Percentiles rank a stretch among this genome's conserved stretches.
These are phyloP conservation scores for Rhizophagus sp. DNA, from an alignment of 192 early-diverging fungal species.

Conservation along the genomic window DNA sequence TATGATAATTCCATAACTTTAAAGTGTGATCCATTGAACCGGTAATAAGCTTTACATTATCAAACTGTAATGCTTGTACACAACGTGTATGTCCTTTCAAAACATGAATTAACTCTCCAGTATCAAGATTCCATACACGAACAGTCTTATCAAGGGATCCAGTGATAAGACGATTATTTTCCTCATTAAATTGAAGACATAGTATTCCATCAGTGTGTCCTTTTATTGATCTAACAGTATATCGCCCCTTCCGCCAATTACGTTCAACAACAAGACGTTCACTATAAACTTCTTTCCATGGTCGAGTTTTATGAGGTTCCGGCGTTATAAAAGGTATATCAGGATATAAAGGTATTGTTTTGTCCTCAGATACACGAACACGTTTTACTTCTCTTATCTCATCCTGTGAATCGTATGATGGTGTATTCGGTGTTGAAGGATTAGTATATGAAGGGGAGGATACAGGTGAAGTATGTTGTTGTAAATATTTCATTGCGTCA, in stretches of 20 bases:
- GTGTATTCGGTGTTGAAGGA: conserved; percentile 26
- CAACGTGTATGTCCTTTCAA: conserved; percentile 85
- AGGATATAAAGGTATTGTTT: neutral
- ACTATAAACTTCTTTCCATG: conserved; percentile 96
- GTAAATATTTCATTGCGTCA: neutral
- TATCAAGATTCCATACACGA: conserved; percentile 87
- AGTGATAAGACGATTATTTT: conserved; percentile 67
- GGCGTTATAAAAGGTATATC: conserved; percentile 12
- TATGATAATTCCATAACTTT: conserved; percentile 90
- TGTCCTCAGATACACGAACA: conserved; percentile 7
- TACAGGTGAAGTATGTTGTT: conserved; percentile 12
- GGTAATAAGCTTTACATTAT: conserved; percentile 90
- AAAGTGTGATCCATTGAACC: conserved; percentile 92
- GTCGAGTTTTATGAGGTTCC: conserved; percentile 27
- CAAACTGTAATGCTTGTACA: conserved; percentile 90
- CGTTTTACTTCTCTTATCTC: conserved; percentile 35
- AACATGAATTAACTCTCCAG: conserved; percentile 73
- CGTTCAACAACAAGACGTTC: conserved; percentile 90
- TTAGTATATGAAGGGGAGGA: conserved; percentile 31
- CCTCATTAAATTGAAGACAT: conserved; percentile 86
- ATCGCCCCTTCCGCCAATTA: conserved; percentile 90
- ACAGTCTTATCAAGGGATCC: conserved; percentile 88
- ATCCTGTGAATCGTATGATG: conserved; percentile 34
- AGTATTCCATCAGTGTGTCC: conserved; percentile 92
- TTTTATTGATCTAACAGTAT: conserved; percentile 56